phyloP scores from a whole-genome alignment of 2,329 filamentous ascomycete species.

The Colletotrichum plurivorum region DNA sequence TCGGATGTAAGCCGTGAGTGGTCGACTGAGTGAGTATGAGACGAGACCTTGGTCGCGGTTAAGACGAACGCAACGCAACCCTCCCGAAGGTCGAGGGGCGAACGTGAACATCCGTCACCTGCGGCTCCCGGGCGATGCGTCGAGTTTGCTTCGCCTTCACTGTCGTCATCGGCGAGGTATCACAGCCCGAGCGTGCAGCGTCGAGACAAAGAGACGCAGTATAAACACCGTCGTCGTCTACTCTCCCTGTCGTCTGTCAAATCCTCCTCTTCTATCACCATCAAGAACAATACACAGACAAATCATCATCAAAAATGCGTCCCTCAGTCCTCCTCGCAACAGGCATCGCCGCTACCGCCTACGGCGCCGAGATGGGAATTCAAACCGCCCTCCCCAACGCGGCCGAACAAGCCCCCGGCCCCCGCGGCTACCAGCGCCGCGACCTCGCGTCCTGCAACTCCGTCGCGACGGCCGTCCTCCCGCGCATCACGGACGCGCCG shows the following conservation, averaged over 20 bases:
- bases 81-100: no score
- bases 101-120: no score
- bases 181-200: not conserved
- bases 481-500: slow-evolving; percentile 43
- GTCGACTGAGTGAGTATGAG: no score
- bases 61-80: no score
- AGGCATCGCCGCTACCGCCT: slow-evolving; percentile 3
- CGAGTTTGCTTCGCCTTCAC: not conserved
- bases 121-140: no score
- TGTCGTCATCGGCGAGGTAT: not conserved
- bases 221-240: not conserved
- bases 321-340: slow-evolving; percentile 11
- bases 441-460: slow-evolving; percentile 37
- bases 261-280: not conserved
- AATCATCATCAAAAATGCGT: slow-evolving; percentile 11
- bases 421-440: slow-evolving; percentile 10
- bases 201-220: not conserved
- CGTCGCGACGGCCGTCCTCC: slow-evolving; percentile 41
- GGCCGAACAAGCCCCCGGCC: not conserved
- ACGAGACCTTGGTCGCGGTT: no score
- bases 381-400: slow-evolving; percentile 7
- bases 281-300: not conserved
- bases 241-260: not conserved
- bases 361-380: not conserved
- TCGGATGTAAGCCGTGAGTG: no score